Evolutionary conservation across 345 rosid species (phyloP).

Genomic region (Bretschneidera sinensis): DNA sequence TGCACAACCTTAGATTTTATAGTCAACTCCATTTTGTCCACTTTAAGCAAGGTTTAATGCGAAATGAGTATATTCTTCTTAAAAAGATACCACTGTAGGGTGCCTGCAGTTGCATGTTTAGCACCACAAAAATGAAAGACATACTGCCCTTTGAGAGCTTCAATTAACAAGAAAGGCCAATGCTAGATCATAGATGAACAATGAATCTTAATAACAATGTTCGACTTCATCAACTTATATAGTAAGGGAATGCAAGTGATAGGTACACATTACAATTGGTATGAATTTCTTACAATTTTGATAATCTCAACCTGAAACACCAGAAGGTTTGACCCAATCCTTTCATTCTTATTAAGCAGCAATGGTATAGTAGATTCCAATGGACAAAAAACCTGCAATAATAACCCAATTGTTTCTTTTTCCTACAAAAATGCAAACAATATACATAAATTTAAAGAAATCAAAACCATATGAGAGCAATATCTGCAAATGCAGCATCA

Average conservation of each 20-base stretch:
- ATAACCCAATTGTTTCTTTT: background rate
- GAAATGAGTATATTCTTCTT: background rate
- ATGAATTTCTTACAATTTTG: slow-evolving; percentile 12
- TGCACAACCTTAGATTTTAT: background rate
- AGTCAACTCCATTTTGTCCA: background rate
- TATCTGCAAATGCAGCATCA: background rate
- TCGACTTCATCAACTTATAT: too few species aligned
- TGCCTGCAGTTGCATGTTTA: too few species aligned
- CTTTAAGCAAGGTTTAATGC: background rate
- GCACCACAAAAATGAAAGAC: background rate
- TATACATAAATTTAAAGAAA: background rate
- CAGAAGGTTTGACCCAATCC: slow-evolving; percentile 3
- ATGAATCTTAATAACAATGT: background rate
- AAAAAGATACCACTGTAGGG: too few species aligned
- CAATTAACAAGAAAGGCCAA: background rate
- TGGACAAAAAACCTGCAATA: slow-evolving; percentile 20
- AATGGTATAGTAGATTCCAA: slow-evolving; percentile 5
- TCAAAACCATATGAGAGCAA: background rate
- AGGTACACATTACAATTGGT: too few species aligned
- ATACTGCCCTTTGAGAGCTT: background rate
- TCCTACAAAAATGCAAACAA: background rate
- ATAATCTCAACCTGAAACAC: too few species aligned
- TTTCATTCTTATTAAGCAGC: slow-evolving; percentile 18
- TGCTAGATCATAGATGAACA: too few species aligned
- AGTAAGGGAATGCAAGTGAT: too few species aligned